These are phyloP conservation scores for Calycina marina DNA, from an alignment of 2,329 filamentous ascomycete genomes.

Conservation along the genomic window DNA sequence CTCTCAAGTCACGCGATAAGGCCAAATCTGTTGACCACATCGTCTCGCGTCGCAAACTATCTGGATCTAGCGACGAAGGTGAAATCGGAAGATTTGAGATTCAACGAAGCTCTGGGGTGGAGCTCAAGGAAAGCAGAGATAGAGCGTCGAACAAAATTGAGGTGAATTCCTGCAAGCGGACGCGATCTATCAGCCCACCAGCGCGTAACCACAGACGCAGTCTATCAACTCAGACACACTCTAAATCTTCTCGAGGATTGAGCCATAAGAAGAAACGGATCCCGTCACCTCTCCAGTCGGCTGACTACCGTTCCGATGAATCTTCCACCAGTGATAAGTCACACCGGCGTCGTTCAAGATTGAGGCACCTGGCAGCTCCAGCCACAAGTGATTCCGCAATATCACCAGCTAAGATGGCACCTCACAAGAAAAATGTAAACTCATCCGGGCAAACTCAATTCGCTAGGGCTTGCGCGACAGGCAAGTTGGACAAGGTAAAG, in stretches of 20 bases:
- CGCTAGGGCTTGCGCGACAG: slow-evolving; percentile 77
- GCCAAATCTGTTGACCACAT: slow-evolving; percentile 26
- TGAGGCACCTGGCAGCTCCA: slow-evolving; percentile 40
- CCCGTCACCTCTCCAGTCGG: slow-evolving; percentile 44
- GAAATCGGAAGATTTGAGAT: slow-evolving; percentile 11
- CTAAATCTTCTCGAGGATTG: slow-evolving; percentile 38
- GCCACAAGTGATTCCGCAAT: slow-evolving; percentile 43
- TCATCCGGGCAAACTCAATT: slow-evolving; percentile 83
- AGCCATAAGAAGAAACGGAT: slow-evolving; percentile 45
- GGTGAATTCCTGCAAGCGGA: slow-evolving; percentile 12
- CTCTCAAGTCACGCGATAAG: slow-evolving; percentile 11
- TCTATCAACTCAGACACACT: slow-evolving; percentile 46
- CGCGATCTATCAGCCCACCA: slow-evolving; percentile 43
- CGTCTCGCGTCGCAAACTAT: slow-evolving; percentile 27
- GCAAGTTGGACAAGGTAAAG: slow-evolving; percentile 68
- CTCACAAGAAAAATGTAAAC: slow-evolving; percentile 78
- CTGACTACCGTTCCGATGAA: slow-evolving; percentile 54
- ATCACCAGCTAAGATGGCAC: slow-evolving; percentile 52
- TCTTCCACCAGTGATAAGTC: slow-evolving; percentile 47
- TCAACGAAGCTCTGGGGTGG: slow-evolving; percentile 15
- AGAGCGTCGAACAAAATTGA: slow-evolving; percentile 9
- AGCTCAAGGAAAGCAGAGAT: slow-evolving; percentile 13
- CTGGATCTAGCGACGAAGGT: slow-evolving; percentile 19
- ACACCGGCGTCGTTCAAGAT: slow-evolving; percentile 41
- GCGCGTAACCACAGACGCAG: slow-evolving; percentile 45